Conservation (phyloP, 2,329 filamentous ascomycete species). For the Fusarium odoratissimum region DNA sequence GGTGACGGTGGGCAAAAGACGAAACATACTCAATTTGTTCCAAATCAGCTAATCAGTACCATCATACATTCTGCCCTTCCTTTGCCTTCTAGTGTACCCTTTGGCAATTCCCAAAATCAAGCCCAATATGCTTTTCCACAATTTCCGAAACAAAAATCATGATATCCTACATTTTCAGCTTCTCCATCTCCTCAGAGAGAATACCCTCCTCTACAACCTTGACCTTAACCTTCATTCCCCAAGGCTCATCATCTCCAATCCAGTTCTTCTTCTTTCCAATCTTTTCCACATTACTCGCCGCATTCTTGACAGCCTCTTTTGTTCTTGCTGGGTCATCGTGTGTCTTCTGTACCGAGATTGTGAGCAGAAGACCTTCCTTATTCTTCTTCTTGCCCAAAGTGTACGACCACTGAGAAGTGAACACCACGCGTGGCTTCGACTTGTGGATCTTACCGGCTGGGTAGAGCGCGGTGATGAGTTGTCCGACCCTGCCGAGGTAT, state of each 20-base stretch:
- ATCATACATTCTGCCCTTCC: background rate
- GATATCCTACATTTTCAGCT: background rate
- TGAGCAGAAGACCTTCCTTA: constrained; percentile 57
- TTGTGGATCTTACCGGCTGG: constrained; percentile 65
- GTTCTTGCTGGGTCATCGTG: constrained; percentile 54
- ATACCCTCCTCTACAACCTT: constrained; percentile 50
- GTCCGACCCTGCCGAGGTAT: constrained; percentile 71
- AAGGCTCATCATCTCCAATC: constrained; percentile 49
- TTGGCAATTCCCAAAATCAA: background rate
- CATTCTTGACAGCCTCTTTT: constrained; percentile 54
- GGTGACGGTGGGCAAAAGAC: background rate
- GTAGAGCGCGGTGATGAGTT: constrained; percentile 68
- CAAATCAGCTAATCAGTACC: background rate
- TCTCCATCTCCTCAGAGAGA: constrained; percentile 15
- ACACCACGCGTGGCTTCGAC: constrained; percentile 53
- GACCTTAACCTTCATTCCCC: constrained; percentile 54
- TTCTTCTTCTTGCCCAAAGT: constrained; percentile 54
- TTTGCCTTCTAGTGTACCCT: background rate
- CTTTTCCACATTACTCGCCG: constrained; percentile 61
- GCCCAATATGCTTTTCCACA: background rate
- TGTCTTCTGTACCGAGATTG: constrained; percentile 55
- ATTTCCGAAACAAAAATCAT: background rate
- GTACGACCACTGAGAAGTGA: constrained; percentile 56
- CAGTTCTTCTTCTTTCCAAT: constrained; percentile 71
- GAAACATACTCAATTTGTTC: background rate